Evolutionary conservation across 1,284 basidiomycete species (phyloP), one percentile per base, ranked within the genome.

Genomic region (Melampsora abietis-canadensis): DNA sequence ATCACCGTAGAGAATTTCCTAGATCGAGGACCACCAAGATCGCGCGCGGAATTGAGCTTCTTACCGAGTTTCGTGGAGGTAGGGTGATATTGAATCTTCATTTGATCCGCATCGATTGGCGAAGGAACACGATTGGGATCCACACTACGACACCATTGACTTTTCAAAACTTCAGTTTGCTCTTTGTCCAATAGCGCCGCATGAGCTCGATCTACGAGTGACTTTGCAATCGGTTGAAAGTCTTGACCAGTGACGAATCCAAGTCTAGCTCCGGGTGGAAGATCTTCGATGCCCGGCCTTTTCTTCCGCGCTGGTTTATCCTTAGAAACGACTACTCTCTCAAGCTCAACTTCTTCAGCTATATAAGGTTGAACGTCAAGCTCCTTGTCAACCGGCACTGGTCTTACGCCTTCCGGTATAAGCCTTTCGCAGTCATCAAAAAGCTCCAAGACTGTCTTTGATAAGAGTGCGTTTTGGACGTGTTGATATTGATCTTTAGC

Each of bases 351-450:
- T 47, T 76, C 65, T 21, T 80, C 79, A 2, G 81, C 77, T 17
- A 81, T 79, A 76, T 83, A 83, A 34, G 80, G 78, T 21, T 80
- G 81, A 63, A 83, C 80, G 37, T 82, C 81, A 65, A 98, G 92
- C 59, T 84, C 84, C 82, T 90, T 88, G 83, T 96, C 91, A 34
- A 92, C 82, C 77, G 88, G 90, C 77, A 86, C 84, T 0, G 94
- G 94, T 54, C 89, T 87, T 76, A 90, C 84, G 77, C 90, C 85
- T 21, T 87, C 86, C 0, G 96, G 94, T 0, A 98, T 83, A 14
- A 99, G 85, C 0, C 92, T 89, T 77, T 89, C 87, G 61, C 94
- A 92, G 81, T 99, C 96, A 37, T 87, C 88, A 79, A 94, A 99
- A 12, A 98, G 86, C 82, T 97, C 93, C 51, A 98, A 87, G 76